Base-by-base conservation (phyloP, 2,329 filamentous ascomycete species). In the Ceratocystis cacaofunesta region DNA sequence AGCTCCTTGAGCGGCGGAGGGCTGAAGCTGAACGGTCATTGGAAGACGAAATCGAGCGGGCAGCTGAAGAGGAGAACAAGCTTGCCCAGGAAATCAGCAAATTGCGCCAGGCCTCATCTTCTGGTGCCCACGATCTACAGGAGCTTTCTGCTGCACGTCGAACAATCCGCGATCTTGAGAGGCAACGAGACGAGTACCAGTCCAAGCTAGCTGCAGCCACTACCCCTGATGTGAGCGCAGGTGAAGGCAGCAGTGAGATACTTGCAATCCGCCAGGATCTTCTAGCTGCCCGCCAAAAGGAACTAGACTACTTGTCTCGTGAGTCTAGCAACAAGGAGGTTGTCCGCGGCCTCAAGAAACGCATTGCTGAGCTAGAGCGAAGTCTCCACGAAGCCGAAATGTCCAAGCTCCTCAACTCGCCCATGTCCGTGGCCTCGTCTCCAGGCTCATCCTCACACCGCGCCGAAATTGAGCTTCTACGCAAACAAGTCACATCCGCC, bases 301-400 rank as follows among this genome's bases (percentile, higher is more conserved):
- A 90, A 69, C 79, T 82, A 17, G 80, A 84, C 19, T 80, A 85
- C 63, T 74, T 86, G 36, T 82, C 88, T 70, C 83, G 84, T n/a
- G 87, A 89, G 70, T 76, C 80, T 8, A 74, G 81, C 5, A 82
- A 87, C 69, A 87, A 85, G 69, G 82, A 86, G 36, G 75, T 78
- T 1, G 78, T 87, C 67, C 85, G 85, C 67, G 76, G 78, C 22
- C 80, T 88, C 66, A 88, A 87, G 72, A 79, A 81, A 61, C 82
- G 86, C 66, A 80, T 90, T 61, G 77, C 80, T 1, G 83, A 88
- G 44, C 79, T 90, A 17, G 87, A 90, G 72, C 81, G 81, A 50
- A 82, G 86, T 67, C 77, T 86, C 3, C 85, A 88, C 69, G 84
- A 90, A 66, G 78, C 82, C 5, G 80, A 85, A 58, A 78, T 85